Evolutionary conservation across 345 rosid species (phyloP), one percentile per base, ranked within the genome.

Genomic region (Abelmoschus esculentus): DNA sequence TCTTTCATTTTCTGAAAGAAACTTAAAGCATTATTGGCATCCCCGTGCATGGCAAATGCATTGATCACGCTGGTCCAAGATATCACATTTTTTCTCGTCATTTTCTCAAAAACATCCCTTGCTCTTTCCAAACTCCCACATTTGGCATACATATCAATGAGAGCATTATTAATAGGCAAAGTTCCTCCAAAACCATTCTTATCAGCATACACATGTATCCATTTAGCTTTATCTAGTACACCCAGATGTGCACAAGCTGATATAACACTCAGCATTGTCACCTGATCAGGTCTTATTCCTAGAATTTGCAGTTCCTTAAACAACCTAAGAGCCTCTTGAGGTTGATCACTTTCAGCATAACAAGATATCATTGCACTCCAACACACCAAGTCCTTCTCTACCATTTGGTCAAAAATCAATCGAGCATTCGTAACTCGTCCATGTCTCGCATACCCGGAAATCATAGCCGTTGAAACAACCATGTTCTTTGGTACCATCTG

Each of bases 281-380:
- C 74, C 49, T 76, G 75, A 81, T 86, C 86, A 28, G 89, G 86
- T 66, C 70, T 38, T 13, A 83, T 65, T 69, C 78, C 83, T 18
- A 68, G 77, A 61, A 47, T 13, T 58, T 71, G 49, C 84, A 82
- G 76, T 67, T 79, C 80, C 19, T 66, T 78, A 72, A 86, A 83
- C 82, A 85, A 67, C 66, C 77, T 73, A 36, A 86, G 73, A 15
- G 86, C 86, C 77, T 86, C 91, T 74, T 76, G 76, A 73, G 86
- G 88, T 36, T 73, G 77, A 78, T 86, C 86, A 64, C 82, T 84
- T 63, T 85, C 86, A 54, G 89, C 96, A 82, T 85, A 89, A 71
- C 87, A 87, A 56, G 87, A 83, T 34, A 91, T 86, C 93, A 89
- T 87, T 3, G 84, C 83, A 18, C 87, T 87, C 97, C 97, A 91